Base-by-base conservation (phyloP, 2,329 filamentous ascomycete species). In the Arachnomyces sp. region DNA sequence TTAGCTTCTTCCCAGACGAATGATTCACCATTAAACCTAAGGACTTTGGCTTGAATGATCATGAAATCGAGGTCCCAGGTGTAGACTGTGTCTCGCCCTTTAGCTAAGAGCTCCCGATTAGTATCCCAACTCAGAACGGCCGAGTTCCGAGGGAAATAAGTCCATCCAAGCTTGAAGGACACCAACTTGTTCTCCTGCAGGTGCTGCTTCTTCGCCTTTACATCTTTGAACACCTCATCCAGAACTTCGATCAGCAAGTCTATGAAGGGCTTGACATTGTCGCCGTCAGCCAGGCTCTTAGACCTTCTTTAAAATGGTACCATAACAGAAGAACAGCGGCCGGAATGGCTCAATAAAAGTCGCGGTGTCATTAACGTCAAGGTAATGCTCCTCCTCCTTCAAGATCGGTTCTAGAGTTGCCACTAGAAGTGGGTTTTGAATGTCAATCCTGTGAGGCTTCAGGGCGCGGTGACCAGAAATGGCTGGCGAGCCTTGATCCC, bases 1-100 rank as follows among this genome's bases (percentile, higher is more conserved):
- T n/a, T n/a, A n/a, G n/a, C n/a, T n/a, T 59, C 52, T 7, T 58
- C 50, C 69, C 68, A 73, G 34, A 61, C 47, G 39, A 71, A 73
- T n/a, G n/a, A n/a, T n/a, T n/a, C n/a, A n/a, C n/a, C n/a, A n/a
- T n/a, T n/a, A n/a, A n/a, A n/a, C n/a, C n/a, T n/a, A n/a, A n/a
- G n/a, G n/a, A n/a, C n/a, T n/a, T n/a, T n/a, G n/a, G n/a, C n/a
- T n/a, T n/a, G n/a, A n/a, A n/a, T n/a, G n/a, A n/a, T n/a, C n/a
- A n/a, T n/a, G n/a, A n/a, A n/a, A n/a, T n/a, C n/a, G n/a, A n/a
- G n/a, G n/a, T n/a, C n/a, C n/a, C n/a, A n/a, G n/a, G n/a, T n/a
- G n/a, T n/a, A n/a, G n/a, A n/a, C n/a, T n/a, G 63, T 61, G 25
- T 54, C 51, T 5, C 59, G 51, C 2, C 68, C 66, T 37, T 62